Base-by-base conservation (phyloP, 495 filamentous ascomycete genomes). In the Annulohypoxylon maeteangense region DNA sequence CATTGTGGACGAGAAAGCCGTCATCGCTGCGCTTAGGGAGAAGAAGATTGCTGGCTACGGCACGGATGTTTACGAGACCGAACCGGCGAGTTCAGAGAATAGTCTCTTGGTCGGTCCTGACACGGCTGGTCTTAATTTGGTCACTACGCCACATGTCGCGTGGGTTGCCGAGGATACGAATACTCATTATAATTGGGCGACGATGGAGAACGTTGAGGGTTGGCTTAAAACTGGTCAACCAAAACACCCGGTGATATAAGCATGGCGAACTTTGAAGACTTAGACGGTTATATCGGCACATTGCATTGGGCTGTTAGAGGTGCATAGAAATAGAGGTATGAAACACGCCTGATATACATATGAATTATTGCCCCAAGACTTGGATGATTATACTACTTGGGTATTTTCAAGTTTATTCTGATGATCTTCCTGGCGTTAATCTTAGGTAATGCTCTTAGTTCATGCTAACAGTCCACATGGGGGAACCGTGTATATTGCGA, bases 1-100 rank as follows among this genome's bases (percentile, higher is more conserved):
- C 0, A 85, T 89, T 60, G 84, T 90, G 5, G 81, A 89, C 57
- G 87, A 90, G 68, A 44, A 54, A 3, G 86, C 82, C 0, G 67
- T 89, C 0, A 74, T 84, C 1, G 65, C 77, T 20, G 87, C 87
- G 16, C 71, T 89, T 22, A 76, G 74, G 51, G 75, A 81, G 3
- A 75, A 78, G 3, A 70, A 72, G 62, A 87, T 89, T 18, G 80
- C 77, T 0, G 87, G 86, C 2, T 84, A 85, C 7, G 86, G 81
- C 4, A 83, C 81, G 6, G 88, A 90, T 78, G 87, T 88, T 0
- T 87, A 83, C 60, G 72, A 72, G 18, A 76, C 76, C 25, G 87
- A 90, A 75, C 87, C 87, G 14, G 85, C 85, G 11, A 71, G 59
- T 2, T 38, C 65, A 0, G 67, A 71, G 11, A 78, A 44, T 29